A percentile compares a stretch with the other conserved stretches of the same genome.
Conservation (phyloP, 148 eudicot genomes). For the Beta vulgaris region DNA sequence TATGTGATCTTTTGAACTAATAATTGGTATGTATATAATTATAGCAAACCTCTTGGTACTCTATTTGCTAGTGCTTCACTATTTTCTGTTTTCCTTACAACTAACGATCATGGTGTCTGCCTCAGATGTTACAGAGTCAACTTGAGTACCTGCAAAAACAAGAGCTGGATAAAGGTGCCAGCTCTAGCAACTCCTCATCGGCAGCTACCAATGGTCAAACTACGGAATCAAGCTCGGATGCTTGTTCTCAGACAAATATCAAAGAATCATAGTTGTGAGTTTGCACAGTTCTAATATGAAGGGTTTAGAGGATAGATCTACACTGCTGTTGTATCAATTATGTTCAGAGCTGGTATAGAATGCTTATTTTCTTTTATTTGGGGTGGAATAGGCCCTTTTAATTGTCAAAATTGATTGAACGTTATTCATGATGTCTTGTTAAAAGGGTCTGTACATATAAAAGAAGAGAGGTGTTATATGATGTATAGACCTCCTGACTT, state of each 20-base stretch:
- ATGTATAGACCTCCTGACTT: slow-evolving; percentile 16
- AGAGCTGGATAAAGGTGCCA: slow-evolving; percentile 33
- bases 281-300: slow-evolving; percentile 7
- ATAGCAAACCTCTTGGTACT: not conserved
- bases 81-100: not conserved
- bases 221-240: slow-evolving; percentile 32
- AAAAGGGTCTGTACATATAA: slow-evolving; percentile 23
- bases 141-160: slow-evolving; percentile 45
- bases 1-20: not conserved
- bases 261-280: slow-evolving; percentile 27
- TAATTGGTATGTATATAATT: too few species aligned
- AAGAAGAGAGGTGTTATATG: slow-evolving; percentile 14
- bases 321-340: slow-evolving; percentile 21
- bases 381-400: not conserved
- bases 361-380: slow-evolving; percentile 12
- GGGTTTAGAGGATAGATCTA: slow-evolving; percentile 1
- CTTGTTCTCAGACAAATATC: slow-evolving; percentile 24
- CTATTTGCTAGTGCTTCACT: slow-evolving; percentile 4
- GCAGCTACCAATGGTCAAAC: slow-evolving; percentile 44
- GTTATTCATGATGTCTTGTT: slow-evolving; percentile 6
- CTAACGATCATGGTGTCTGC: slow-evolving; percentile 13
- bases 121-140: slow-evolving; percentile 57
- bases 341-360: not conserved
- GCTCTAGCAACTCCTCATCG: slow-evolving; percentile 31
- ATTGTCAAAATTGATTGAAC: slow-evolving; percentile 7